Evolutionary conservation across 2,329 filamentous ascomycete species (phyloP).

Genomic region (Exophiala xenobiotica): DNA sequence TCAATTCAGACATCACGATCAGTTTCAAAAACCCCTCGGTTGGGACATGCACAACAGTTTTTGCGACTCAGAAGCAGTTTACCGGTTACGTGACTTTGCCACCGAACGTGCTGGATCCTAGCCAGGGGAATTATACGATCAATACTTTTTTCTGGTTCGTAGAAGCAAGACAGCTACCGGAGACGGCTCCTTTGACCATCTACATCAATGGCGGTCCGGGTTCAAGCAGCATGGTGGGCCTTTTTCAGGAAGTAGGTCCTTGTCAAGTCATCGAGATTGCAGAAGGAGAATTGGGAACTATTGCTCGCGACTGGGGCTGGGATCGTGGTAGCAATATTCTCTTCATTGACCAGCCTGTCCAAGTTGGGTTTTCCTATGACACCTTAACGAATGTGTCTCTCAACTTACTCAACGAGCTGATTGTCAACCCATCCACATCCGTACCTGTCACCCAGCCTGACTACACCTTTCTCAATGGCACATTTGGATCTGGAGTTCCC

Average conservation of each 20-base stretch:
- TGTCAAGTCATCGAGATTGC: conserved; percentile 41
- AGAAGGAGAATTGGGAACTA: conserved; percentile 44
- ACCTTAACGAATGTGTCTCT: conserved; percentile 43
- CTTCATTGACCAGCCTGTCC: conserved; percentile 48
- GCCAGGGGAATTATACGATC: conserved; percentile 36
- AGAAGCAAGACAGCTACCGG: conserved; percentile 43
- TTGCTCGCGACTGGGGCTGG: conserved; percentile 51
- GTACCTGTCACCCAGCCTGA: conserved; percentile 31
- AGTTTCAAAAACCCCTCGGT: conserved; percentile 63
- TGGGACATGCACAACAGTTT: conserved; percentile 65
- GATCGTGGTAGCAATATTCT: conserved; percentile 46
- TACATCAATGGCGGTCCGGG: conserved; percentile 57
- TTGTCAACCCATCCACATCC: conserved; percentile 34
- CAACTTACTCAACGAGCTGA: conserved; percentile 37
- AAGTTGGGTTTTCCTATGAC: conserved; percentile 54
- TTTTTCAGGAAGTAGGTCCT: conserved; percentile 52
- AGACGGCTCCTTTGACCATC: conserved; percentile 50
- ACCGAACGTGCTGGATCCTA: conserved; percentile 32
- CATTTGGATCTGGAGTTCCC: conserved; percentile 48
- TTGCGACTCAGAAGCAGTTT: conserved; percentile 65
- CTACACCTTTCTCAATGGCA: conserved; percentile 57
- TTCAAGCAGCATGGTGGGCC: conserved; percentile 52
- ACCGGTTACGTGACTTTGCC: conserved; percentile 68
- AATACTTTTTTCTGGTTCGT: conserved; percentile 46
- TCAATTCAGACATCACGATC: conserved; percentile 62